Conservation (phyloP, 768 basidiomycete genomes). For the Mrakia gelida region DNA sequence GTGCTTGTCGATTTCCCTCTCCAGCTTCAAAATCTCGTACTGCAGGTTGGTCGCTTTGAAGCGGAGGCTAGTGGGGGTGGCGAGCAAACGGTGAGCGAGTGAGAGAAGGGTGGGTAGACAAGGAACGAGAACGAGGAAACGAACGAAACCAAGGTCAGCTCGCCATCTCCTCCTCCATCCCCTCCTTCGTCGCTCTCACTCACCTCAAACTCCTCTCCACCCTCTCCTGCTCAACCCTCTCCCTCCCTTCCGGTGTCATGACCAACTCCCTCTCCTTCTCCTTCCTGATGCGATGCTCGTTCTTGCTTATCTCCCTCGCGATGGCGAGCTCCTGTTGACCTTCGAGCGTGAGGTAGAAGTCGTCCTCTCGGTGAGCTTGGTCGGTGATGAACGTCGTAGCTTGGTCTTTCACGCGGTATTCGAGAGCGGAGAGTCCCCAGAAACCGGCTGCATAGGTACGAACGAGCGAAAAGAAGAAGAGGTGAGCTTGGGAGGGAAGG, state of each 20-base stretch:
- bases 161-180: neutral
- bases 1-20: neutral
- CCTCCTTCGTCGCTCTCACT: neutral
- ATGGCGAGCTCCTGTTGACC: neutral
- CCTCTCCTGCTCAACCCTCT: neutral
- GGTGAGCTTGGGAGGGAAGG: neutral
- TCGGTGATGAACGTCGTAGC: neutral
- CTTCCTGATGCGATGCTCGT: neutral
- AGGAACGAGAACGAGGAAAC: neutral
- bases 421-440: neutral
- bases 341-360: neutral
- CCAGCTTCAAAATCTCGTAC: neutral
- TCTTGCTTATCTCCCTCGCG: neutral
- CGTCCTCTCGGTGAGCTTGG: neutral
- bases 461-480: no score
- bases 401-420: neutral
- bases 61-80: neutral
- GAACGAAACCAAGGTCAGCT: neutral
- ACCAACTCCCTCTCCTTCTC: neutral
- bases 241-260: neutral
- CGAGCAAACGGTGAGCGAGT: no score
- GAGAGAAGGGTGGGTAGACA: neutral
- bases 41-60: constrained; percentile 6
- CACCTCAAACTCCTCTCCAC: neutral
- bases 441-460: no score